phyloP scores from a whole-genome alignment of 1,284 basidiomycete genomes.

The Cutaneotrichosporon sp. region DNA sequence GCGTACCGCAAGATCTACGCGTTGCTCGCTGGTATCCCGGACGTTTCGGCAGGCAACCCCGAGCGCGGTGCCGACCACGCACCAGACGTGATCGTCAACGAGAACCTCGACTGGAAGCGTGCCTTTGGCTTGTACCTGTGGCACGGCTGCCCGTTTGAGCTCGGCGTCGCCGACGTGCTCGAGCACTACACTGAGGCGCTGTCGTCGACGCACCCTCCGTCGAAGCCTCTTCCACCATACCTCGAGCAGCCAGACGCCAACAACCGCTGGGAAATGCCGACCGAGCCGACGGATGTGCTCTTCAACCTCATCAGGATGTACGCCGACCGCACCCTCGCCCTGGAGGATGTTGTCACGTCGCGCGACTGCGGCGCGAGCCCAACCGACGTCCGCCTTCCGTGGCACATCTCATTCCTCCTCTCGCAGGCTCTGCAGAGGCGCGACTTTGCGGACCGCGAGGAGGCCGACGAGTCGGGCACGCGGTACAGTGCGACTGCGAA shows the following conservation, averaged over 20 bases:
- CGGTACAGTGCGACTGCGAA: conserved; percentile 76
- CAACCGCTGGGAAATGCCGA: conserved; percentile 50
- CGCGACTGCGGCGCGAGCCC: conserved; percentile 73
- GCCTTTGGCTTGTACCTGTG: conserved; percentile 88
- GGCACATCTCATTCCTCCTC: conserved; percentile 90
- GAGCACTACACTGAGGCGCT: conserved; percentile 64
- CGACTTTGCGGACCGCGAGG: conserved; percentile 76
- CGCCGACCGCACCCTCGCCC: conserved; percentile 58
- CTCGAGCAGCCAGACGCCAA: conserved; percentile 52
- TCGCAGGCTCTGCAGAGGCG: conserved; percentile 76
- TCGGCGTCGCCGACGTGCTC: conserved; percentile 69
- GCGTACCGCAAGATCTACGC: conserved; percentile 79
- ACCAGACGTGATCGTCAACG: conserved; percentile 68
- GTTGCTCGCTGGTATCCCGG: conserved; percentile 75
- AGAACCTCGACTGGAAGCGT: conserved; percentile 90
- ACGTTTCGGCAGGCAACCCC: conserved; percentile 61
- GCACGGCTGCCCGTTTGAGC: conserved; percentile 76
- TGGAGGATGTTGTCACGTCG: conserved; percentile 61
- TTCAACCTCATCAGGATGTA: conserved; percentile 79
- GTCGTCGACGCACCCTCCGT: conserved; percentile 49
- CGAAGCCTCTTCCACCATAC: conserved; percentile 72
- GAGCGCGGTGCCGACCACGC: conserved; percentile 61
- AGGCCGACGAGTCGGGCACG: conserved; percentile 59
- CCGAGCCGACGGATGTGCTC: conserved; percentile 63
- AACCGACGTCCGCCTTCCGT: conserved; percentile 77